Evolutionary conservation across 345 rosid species (phyloP), one percentile per base, ranked within the genome.

Genomic region (Boechera retrofracta): DNA sequence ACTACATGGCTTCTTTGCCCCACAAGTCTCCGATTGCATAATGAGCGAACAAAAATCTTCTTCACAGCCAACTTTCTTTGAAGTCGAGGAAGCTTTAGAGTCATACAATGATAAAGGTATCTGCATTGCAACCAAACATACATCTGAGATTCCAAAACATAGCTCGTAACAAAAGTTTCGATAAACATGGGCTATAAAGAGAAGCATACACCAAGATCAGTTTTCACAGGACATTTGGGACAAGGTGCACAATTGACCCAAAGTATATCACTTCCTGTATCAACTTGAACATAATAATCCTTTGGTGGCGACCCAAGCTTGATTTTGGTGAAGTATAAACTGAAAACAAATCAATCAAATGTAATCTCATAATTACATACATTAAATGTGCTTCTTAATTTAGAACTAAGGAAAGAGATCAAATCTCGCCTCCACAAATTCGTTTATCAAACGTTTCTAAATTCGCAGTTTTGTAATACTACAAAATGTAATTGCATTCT

Each of bases 221-320:
- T 92, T 83, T 89, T 87, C 31, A 71, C 77, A 28, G 96, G 99
- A 76, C 99, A 95, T 65, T 77, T 91, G 39, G 71, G 63, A 64
- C 99, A 95, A 5, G 83, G 91, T 16, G 72, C 84, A 48, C 98
- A 92, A 79, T 92, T 95, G 64, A 95, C 90, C 99, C 99, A 95
- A 7, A 95, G 87, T 81, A 88, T 83, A 82, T 95, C 99, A 79
- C 98, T 95, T 73, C 99, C 98, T 10, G 98, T 92, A 71, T 95
- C 99, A 80, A 95, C 96, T 84, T 95, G 99, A 54, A 95, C 99
- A 47, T 71, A 82, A 48, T 84, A 89, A 10, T 89, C 90, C 80
- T 81, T 84, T 61, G 96, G 56, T 33, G 99, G 99, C 15, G 78
- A 84, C n/a, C 98, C 99, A 9, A 95, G 79, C 55, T 87, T 85